Conservation (phyloP, 2,329 filamentous ascomycete genomes). For the Tolypocladium tropicale region DNA sequence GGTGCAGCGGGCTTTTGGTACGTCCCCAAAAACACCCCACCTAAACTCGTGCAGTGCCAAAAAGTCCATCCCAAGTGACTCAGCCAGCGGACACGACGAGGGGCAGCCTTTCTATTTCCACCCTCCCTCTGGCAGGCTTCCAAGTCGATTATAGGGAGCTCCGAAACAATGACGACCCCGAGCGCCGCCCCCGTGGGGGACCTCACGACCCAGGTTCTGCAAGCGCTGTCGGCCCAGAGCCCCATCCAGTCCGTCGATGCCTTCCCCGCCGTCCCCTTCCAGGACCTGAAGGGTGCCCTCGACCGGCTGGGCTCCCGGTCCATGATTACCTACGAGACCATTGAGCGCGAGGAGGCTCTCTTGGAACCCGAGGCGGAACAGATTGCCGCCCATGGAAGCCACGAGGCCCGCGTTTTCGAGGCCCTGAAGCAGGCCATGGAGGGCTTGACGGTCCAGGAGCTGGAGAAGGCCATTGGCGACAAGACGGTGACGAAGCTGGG, state of each 20-base stretch:
- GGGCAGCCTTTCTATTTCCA: not conserved
- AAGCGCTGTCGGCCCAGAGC: constrained; percentile 51
- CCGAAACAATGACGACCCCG: constrained; percentile 30
- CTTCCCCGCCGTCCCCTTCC: constrained; percentile 57
- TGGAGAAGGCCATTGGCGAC: constrained; percentile 59
- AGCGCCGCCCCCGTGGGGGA: constrained; percentile 35
- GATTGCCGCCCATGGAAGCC: constrained; percentile 65
- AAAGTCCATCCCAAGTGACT: constrained; percentile 2
- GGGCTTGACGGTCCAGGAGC: constrained; percentile 69
- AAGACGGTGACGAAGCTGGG: constrained; percentile 71
- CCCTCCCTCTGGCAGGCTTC: not conserved
- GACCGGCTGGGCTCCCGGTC: constrained; percentile 75
- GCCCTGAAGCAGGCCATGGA: constrained; percentile 62
- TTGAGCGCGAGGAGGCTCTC: constrained; percentile 66
- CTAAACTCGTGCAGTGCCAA: not conserved
- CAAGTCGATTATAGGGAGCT: not conserved
- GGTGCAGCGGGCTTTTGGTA: not conserved
- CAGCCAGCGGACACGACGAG: not conserved
- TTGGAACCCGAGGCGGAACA: constrained; percentile 66
- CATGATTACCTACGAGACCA: constrained; percentile 79
- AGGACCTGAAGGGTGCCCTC: constrained; percentile 72
- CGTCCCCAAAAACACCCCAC: not conserved
- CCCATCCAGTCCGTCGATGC: constrained; percentile 58
- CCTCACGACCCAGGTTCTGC: constrained; percentile 54
- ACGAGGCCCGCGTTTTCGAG: constrained; percentile 75